Base-by-base conservation (phyloP, 306 rosid genomes). In the Dalbergia cochinchinensis region DNA sequence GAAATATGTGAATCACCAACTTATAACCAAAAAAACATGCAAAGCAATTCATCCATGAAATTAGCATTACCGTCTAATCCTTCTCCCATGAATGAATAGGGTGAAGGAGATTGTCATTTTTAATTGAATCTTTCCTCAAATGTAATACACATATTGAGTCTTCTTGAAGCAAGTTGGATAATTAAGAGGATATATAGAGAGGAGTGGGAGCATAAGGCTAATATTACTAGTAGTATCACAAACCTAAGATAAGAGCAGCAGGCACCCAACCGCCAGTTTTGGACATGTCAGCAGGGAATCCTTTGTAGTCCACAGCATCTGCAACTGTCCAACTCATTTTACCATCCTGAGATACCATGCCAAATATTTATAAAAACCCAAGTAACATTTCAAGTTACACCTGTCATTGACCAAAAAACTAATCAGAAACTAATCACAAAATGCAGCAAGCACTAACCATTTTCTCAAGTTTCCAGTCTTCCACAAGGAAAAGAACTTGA, bases 231-330 rank as follows among this genome's bases (percentile, higher is more conserved):
- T 26, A 42, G 13, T 37, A 67, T 34, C 12, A 69, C 85, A 84
- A 74, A 94, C 99, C 97, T 80, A 87, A 88, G 78, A 92, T 86
- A 41, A 88, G 92, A 37, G 97, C 88, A 31, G 99, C 99, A 0
- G 95, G 81, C 8, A 83, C 82, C 99, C 99, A 92, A 78, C 99
- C 95, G 1, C 99, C 97, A 5, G 99, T 94, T 91, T 85, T 88
- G 65, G 90, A 86, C 78, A 85, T 88, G 48, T 92, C 92, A 75
- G 95, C 97, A 20, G 97, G 94, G 67, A 82, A 76, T 39, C 97
- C 97, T 80, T 85, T 85, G 83, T 88, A 92, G 85, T 94, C 91
- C 79, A 91, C 89, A 66, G 97, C 94, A 82, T 88, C 97, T 69
- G 92, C 77, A 61, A 78, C 88, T 7, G 88, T 84, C 90, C 89